Base-by-base conservation (phyloP, 2,329 filamentous ascomycete genomes). In the Claviceps quebecensis region DNA sequence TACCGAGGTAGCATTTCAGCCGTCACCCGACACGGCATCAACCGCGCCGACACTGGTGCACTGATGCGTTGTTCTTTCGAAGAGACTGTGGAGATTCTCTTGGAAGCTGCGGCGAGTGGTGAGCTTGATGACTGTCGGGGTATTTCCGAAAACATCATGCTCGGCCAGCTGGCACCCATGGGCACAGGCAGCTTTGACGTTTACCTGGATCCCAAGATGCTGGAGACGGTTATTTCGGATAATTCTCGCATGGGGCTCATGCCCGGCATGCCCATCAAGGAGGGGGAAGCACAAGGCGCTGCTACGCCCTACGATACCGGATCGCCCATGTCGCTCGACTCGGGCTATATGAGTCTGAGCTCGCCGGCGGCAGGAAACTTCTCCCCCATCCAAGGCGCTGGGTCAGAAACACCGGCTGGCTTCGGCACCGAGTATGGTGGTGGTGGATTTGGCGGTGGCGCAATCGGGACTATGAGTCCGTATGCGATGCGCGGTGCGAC, bases 21-120 rank as follows among this genome's bases (percentile, higher is more conserved):
- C 14, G 91, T 98, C 56, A 98, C 93, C 52, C 87, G 93, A 69
- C 93, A 98, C 65, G 93, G 93, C 71, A 98, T 98, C 73, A 98
- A 98, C 73, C 83, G 93, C 61, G 88, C 91, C 26, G 93, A 98
- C 65, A 98, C 94, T 55, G 93, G 93, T 74, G 94, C 93, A 9
- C 77, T 98, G 61, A 98, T 98, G 93, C 86, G 93, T 67, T 98
- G 94, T 76, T 98, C 93, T 2, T 98, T 98, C 71, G 93, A 98
- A 70, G 94, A 98, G 69, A 98, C 93, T 0, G 93, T 98, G 41
- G 94, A 98, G 65, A 98, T 98, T 74, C 75, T 98, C 50, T 81
- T 98, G 19, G 93, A 98, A 65, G 94, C 93, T 55, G 93, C 93
- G 23, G 88, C 89, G 16, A 87, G 87, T 48, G 93, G 93, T 65